These are phyloP conservation scores for Aspergillus transmontanensis DNA, from an alignment of 2,329 filamentous ascomycete species.

Conservation along the genomic window DNA sequence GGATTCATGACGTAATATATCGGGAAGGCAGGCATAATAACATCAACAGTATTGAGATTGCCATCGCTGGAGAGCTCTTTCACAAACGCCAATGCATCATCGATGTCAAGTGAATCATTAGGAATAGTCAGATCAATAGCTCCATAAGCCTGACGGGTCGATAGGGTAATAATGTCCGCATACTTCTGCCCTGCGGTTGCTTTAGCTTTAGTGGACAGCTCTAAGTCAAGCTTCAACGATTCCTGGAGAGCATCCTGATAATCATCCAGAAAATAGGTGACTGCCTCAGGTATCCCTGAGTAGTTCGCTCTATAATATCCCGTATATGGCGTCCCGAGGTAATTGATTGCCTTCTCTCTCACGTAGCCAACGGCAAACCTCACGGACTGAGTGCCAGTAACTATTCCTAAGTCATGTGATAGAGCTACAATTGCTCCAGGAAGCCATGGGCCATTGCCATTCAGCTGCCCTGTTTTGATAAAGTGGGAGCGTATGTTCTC, in stretches of 20 bases:
- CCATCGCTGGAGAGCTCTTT: slow-evolving; percentile 50
- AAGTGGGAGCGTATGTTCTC: slow-evolving; percentile 36
- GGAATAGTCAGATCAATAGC: slow-evolving; percentile 45
- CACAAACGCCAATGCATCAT: slow-evolving; percentile 40
- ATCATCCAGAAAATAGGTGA: slow-evolving; percentile 45
- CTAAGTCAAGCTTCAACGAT: slow-evolving; percentile 35
- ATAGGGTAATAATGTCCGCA: slow-evolving; percentile 45
- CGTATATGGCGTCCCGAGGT: slow-evolving; percentile 43
- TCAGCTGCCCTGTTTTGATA: slow-evolving; percentile 32
- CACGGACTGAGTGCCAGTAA: slow-evolving; percentile 32
- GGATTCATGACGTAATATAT: slow-evolving; percentile 48
- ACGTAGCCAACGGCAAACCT: slow-evolving; percentile 48
- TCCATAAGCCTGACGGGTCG: slow-evolving; percentile 45
- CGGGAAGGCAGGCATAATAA: slow-evolving; percentile 47
- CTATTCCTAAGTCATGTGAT: slow-evolving; percentile 42
- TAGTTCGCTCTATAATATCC: slow-evolving; percentile 44
- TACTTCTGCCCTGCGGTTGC: slow-evolving; percentile 42
- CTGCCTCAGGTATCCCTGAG: slow-evolving; percentile 34
- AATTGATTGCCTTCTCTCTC: slow-evolving; percentile 44
- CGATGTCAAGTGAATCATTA: slow-evolving; percentile 33
- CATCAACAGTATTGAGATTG: slow-evolving; percentile 48
- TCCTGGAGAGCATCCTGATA: slow-evolving; percentile 40
- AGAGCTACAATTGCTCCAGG: slow-evolving; percentile 38
- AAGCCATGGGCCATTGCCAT: slow-evolving; percentile 27
- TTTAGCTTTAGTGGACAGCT: slow-evolving; percentile 31